Conservation (phyloP, 352 stramenopile genomes). For the Phytopythium litorale region DNA sequence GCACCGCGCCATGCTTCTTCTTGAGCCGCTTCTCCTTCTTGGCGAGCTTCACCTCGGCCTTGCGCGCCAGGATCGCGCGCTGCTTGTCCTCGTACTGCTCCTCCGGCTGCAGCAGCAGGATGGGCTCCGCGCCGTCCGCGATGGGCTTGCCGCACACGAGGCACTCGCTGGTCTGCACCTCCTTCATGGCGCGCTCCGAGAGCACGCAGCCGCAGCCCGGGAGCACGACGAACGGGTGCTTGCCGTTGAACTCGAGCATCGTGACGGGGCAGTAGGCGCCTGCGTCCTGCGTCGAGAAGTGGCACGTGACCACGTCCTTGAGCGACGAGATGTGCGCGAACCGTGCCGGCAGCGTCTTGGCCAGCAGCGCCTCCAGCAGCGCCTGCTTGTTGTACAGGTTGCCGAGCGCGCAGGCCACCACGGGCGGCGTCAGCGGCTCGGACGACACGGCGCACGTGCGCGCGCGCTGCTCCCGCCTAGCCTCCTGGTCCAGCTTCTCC, state of each 20-base stretch:
- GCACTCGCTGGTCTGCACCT: slow-evolving; percentile 71
- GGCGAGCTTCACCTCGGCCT: slow-evolving; percentile 39
- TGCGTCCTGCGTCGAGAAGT: slow-evolving; percentile 21
- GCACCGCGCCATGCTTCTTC: slow-evolving; percentile 8
- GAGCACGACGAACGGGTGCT: slow-evolving; percentile 82
- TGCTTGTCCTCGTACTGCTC: slow-evolving; percentile 51
- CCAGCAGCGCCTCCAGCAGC: slow-evolving; percentile 79
- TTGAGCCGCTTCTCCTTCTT: slow-evolving; percentile 57
- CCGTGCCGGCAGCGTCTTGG: slow-evolving; percentile 61
- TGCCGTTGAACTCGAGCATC: slow-evolving; percentile 86
- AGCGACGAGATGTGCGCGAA: slow-evolving; percentile 84
- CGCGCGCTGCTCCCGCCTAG: slow-evolving; percentile 49
- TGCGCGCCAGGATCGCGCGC: slow-evolving; percentile 37
- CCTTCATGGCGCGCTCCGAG: slow-evolving; percentile 83
- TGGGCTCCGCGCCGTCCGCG: slow-evolving; percentile 41
- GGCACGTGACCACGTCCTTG: slow-evolving; percentile 86
- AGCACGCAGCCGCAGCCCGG: slow-evolving; percentile 85
- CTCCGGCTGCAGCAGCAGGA: slow-evolving; percentile 56
- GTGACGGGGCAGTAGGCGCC: slow-evolving; percentile 72
- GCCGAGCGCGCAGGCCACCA: slow-evolving; percentile 86
- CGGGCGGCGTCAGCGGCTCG: slow-evolving; percentile 72
- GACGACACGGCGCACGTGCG: slow-evolving; percentile 81
- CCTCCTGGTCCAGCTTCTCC: slow-evolving; percentile 65
- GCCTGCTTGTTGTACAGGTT: slow-evolving; percentile 93
- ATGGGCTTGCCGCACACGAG: slow-evolving; percentile 61